A percentile compares a stretch with the other conserved stretches of the same genome.
phyloP scores from a whole-genome alignment of 2,329 filamentous ascomycete genomes.

The Fusarium compactum region DNA sequence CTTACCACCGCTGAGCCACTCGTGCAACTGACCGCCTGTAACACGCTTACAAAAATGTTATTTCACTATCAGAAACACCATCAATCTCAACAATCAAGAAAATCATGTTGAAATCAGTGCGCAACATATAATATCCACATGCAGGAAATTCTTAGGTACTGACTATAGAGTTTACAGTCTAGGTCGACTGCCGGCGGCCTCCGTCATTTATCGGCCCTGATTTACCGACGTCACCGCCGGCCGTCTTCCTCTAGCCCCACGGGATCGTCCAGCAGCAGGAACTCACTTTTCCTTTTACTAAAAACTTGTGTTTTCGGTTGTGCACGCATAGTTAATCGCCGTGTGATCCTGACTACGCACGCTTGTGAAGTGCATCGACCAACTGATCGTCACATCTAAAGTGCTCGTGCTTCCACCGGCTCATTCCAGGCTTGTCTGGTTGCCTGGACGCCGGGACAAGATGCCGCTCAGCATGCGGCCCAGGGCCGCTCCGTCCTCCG shows the following conservation, averaged over 20 bases:
- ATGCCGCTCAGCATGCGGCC: slow-evolving; percentile 26
- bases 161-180: background rate
- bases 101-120: background rate
- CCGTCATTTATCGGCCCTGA: slow-evolving; percentile 28
- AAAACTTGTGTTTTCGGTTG: slow-evolving; percentile 10
- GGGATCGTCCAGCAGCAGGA: slow-evolving; percentile 25
- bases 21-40: background rate
- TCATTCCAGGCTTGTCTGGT: slow-evolving; percentile 1
- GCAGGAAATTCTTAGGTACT: background rate
- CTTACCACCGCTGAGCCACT: slow-evolving; percentile 20
- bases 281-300: slow-evolving; percentile 31
- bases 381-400: slow-evolving; percentile 3
- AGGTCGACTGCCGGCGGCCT: slow-evolving; percentile 11
- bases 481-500: slow-evolving; percentile 16
- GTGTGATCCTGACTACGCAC: slow-evolving; percentile 16
- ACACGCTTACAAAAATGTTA: background rate
- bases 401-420: background rate
- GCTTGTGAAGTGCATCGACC: slow-evolving; percentile 15
- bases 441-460: background rate
- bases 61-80: background rate
- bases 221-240: slow-evolving; percentile 31
- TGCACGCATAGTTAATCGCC: slow-evolving; percentile 5
- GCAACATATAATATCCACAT: background rate
- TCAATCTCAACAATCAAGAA: background rate
- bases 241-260: slow-evolving; percentile 22